phyloP scores from a whole-genome alignment of 2,329 filamentous ascomycete genomes.

The Harringtonia lauricola region DNA sequence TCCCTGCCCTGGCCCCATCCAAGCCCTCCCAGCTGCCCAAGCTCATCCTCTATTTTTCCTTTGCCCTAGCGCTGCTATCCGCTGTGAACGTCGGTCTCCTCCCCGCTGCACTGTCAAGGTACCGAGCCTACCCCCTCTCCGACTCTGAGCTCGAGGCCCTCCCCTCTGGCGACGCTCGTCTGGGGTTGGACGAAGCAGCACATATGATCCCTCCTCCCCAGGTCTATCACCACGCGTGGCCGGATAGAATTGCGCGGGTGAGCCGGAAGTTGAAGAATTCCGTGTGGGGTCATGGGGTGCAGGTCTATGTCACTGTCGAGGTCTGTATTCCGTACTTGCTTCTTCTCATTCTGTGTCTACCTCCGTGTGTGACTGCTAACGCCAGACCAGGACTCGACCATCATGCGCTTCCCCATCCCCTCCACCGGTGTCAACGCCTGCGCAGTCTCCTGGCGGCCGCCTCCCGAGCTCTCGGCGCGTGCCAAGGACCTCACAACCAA shows the following conservation, averaged over 20 bases:
- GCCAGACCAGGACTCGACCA: conserved; percentile 2
- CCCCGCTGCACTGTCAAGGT: neutral
- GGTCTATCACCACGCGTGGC: neutral
- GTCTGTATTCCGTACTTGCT: neutral
- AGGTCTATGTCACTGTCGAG: conserved; percentile 2
- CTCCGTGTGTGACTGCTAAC: too few species aligned
- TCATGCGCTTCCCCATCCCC: conserved; percentile 1
- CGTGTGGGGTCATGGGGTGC: neutral
- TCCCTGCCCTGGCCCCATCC: too few species aligned
- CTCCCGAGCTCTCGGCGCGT: neutral
- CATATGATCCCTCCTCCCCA: neutral
- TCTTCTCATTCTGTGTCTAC: too few species aligned
- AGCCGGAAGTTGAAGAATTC: conserved; percentile 1
- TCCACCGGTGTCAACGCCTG: neutral
- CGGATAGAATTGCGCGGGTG: neutral
- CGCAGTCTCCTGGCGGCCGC: neutral
- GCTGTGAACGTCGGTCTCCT: neutral
- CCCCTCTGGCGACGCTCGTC: neutral
- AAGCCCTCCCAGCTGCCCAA: neutral
- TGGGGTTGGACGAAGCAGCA: neutral
- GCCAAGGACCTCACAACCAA: neutral
- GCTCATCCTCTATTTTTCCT: neutral
- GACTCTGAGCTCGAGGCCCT: neutral
- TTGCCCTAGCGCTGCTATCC: neutral
- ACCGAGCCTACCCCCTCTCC: neutral